These are phyloP conservation scores for Aspergillus egyptiacus DNA, from an alignment of 495 filamentous ascomycete genomes.

Conservation along the genomic window DNA sequence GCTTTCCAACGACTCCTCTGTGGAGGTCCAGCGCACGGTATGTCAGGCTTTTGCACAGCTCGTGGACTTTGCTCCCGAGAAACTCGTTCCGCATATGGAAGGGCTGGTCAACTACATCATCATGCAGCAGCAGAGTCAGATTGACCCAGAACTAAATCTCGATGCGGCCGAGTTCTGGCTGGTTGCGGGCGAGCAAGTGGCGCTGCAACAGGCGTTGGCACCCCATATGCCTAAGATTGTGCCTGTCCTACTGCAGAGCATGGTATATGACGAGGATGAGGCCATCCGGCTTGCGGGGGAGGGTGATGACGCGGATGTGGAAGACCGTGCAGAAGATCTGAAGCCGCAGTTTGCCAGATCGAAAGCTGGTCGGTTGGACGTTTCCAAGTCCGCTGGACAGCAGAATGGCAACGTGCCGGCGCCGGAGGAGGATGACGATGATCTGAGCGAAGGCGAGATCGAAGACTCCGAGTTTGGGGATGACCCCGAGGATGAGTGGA, in stretches of 20 bases:
- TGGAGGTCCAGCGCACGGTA: conserved; percentile 81
- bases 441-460: conserved; percentile 85
- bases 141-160: conserved; percentile 85
- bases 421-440: conserved; percentile 50
- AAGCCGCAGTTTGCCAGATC: conserved; percentile 89
- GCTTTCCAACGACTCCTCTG: conserved; percentile 64
- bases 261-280: conserved; percentile 95
- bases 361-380: conserved; percentile 45
- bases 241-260: conserved; percentile 84
- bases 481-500: conserved; percentile 92
- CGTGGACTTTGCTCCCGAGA: conserved; percentile 84
- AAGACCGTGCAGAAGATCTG: conserved; percentile 86
- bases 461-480: conserved; percentile 65
- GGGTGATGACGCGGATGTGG: conserved; percentile 84
- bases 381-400: conserved; percentile 41
- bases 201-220: conserved; percentile 63
- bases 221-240: conserved; percentile 82
- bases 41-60: conserved; percentile 90
- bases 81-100: conserved; percentile 79
- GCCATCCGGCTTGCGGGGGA: conserved; percentile 75
- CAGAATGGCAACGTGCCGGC: conserved; percentile 47
- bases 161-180: conserved; percentile 99
- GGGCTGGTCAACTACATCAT: conserved; percentile 93
- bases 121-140: conserved; percentile 71
- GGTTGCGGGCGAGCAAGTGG: conserved; percentile 79